Base-by-base conservation (phyloP, 306 rosid species). In the Medicago arabica region DNA sequence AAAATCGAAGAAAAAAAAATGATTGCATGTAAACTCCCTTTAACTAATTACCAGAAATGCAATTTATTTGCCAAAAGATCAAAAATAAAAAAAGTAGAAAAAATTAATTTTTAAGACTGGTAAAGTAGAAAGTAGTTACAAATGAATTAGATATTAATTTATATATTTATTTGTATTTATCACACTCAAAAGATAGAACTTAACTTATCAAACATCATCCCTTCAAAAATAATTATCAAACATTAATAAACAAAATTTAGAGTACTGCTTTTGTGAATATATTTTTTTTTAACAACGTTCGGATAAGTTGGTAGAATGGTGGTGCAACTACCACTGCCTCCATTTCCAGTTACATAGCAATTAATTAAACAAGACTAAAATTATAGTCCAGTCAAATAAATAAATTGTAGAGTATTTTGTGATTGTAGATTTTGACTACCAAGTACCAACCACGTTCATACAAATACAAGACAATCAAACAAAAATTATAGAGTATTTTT, bases 381-480 rank as follows among this genome's bases (percentile, higher is more conserved):
- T 13, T 46, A 46, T 46, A 12, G 13, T 46, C 15, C 15, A 15
- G 16, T 50, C 21, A 50, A 50, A 43, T 3, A 10, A 43, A 10
- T 10, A 43, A 43, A 43, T 43, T 44, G 11, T 44, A 3, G 10
- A 3, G 4, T 44, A 11, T 58, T 58, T 58, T 3, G 6, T 14
- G 8, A 25, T 13, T 1, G 5, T 23, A 59, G 16, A 59, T 23
- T 25, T 50, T n/a, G 47, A 39, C 54, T 46, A 65, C 78, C 78
- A 79, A 71, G 67, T 46, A 65, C 78, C 78, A 79, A 63, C 61
- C 49, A 25, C 68, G 66, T 53, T 51, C 2, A 47, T 39, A 23
- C 28, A 68, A 57, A 46, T 11, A 46, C n/a, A 46, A 46, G n/a
- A 13, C 51, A 46, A 46, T 12, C 51, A 46, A 46, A 46, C 51